These are phyloP conservation scores for Aureobasidium sp. DNA, from an alignment of 2,329 filamentous ascomycete species.

Conservation along the genomic window DNA sequence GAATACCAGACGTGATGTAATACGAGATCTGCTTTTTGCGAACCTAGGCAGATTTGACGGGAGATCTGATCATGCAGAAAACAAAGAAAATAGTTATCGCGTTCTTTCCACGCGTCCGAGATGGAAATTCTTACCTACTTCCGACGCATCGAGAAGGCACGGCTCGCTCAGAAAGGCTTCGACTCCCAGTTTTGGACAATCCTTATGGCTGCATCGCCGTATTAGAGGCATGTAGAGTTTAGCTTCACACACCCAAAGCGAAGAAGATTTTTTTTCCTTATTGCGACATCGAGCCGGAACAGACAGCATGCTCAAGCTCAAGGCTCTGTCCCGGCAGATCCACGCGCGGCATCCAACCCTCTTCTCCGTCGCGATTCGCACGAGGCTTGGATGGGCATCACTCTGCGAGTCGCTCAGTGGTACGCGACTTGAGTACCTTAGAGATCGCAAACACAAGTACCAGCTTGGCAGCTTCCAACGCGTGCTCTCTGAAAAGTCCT, in stretches of 20 bases:
- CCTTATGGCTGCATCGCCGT: not conserved
- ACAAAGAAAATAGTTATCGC: not conserved
- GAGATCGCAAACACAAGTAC: not conserved
- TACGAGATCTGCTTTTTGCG: not conserved
- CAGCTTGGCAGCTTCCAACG: not conserved
- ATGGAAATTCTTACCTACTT: not conserved
- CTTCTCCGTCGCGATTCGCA: not conserved
- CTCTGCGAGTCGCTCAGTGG: not conserved
- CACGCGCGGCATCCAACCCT: not conserved
- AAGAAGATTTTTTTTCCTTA: not conserved
- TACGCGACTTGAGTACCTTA: not conserved
- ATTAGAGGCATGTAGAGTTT: not conserved
- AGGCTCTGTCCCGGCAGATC: not conserved
- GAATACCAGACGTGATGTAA: not conserved
- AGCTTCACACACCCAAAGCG: not conserved
- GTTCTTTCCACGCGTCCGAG: not conserved
- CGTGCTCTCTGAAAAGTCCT: not conserved
- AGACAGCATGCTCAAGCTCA: not conserved
- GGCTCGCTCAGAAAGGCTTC: not conserved
- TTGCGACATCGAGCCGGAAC: constrained; percentile 1
- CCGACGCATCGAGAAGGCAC: not conserved
- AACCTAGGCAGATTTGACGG: not conserved
- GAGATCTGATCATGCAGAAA: not conserved
- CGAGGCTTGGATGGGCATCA: not conserved
- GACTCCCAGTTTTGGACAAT: not conserved